Base-by-base conservation (phyloP, 2,329 filamentous ascomycete species). In the Ophiostoma australiae region DNA sequence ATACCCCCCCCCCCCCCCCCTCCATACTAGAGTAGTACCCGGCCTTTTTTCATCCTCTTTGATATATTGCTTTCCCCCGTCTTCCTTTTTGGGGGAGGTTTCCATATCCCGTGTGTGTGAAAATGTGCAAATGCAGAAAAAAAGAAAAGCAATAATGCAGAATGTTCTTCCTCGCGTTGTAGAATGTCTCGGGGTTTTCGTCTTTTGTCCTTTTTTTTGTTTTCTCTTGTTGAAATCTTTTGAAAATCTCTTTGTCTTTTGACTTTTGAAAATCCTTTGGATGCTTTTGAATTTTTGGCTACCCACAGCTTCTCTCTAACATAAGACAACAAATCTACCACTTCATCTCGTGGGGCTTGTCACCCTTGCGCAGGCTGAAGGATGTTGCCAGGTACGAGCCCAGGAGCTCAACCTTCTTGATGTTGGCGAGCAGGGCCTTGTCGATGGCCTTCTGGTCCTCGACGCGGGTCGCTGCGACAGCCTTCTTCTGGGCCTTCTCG, bases 301-400 rank as follows among this genome's bases (percentile, higher is more conserved):
- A 33, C 48, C 68, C 48, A 17, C 55, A 61, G 23, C 13, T 68
- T 72, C 13, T 41, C n/a, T 31, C 27, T 31, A 31, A 41, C 39
- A 41, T 31, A 41, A 41, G 74, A 75, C 89, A 37, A n/a, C 52
- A 27, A 27, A 66, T 66, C 85, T 97, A 99, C 90, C 94, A 99
- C 86, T 92, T 92, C 95, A 99, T 98, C 90, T 97, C 92, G 87
- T 99, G 95, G 85, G 95, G 95, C 91, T 94, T 94, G 89, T 99
- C 94, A 81, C 95, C 95, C 88, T 94, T 97, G 86, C 94, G 92
- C 85, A 99, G 90, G 90, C 92, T 96, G 92, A 99, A 99, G 82
- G 91, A 93, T 84, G 91, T 92, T 81, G 88, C 88, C 79, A 99
- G 92, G 90, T 99, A 99, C 86, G 90, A 92, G 82, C 89, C 85